Base-by-base conservation (phyloP, 176 grass and related monocot genomes). In the Tillandsia fasciculata region DNA sequence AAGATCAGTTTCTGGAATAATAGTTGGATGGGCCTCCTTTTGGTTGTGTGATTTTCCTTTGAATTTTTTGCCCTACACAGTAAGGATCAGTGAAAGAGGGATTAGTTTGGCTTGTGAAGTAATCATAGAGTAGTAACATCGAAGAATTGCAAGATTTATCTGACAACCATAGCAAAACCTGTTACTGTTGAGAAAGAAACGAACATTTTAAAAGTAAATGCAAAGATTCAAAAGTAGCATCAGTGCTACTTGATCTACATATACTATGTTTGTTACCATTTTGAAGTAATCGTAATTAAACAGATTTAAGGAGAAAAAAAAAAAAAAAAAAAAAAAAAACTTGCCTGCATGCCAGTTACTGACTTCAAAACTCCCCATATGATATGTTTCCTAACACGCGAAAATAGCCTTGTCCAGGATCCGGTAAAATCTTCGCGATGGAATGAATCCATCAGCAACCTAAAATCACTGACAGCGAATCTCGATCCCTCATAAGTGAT, bases 281-380 rank as follows among this genome's bases (percentile, higher is more conserved):
- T 63, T 18, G 68, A 59, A 59, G 15, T 12, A 22, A 59, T 59
- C n/a, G 15, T 8, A 59, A 18, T 59, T 59, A 59, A 59, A 59
- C 54, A 20, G 14, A 14, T 5, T 59, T 23, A 28, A 47, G 65
- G 5, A 61, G 54, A 70, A 47, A 54, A 72, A 63, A 66, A 50
- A 71, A 70, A 67, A 53, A 27, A 69, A 72, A 63, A 66, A 50
- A 71, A 76, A 70, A 82, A 48, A 69, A 51, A 65, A 71, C 84
- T 87, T 87, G 67, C 93, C 86, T 97, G 93, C 80, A 97, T 97
- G 79, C 93, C 93, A 12, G 90, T 88, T 72, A 97, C 88, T 9
- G 93, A 97, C 69, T 97, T 97, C 61, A 97, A 58, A 75, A 97
- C 93, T 29, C 93, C 93, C 86, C 89, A 88, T 73, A 97, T 81